These are phyloP conservation scores for Rhizophora mangle DNA, from an alignment of 345 rosid species.

Conservation along the genomic window DNA sequence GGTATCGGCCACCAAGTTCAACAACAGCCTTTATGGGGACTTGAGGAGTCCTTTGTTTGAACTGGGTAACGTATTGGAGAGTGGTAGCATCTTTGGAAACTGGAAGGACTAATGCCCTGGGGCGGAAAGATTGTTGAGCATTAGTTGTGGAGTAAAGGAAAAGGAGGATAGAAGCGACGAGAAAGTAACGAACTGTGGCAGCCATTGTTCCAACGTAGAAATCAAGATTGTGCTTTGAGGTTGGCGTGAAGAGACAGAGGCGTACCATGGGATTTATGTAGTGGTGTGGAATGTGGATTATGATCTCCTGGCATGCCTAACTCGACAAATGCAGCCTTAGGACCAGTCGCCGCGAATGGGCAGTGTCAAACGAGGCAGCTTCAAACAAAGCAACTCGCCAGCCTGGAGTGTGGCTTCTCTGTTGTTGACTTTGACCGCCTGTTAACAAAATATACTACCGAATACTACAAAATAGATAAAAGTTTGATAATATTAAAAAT, in stretches of 20 bases:
- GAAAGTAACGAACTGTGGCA: not conserved
- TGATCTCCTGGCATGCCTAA: too few relatives aligned
- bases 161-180: conserved; percentile 11
- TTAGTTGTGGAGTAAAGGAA: conserved; percentile 18
- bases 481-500: too few relatives aligned
- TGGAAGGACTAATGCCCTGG: conserved; percentile 55
- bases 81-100: conserved; percentile 58
- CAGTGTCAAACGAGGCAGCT: not conserved
- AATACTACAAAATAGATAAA: too few relatives aligned
- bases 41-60: conserved; percentile 57
- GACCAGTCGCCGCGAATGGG: not conserved
- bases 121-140: conserved; percentile 58
- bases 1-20: conserved; percentile 60
- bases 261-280: too few relatives aligned
- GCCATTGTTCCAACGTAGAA: conserved; percentile 12
- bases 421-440: not conserved
- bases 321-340: not conserved
- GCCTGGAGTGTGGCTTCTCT: not conserved
- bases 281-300: too few relatives aligned
- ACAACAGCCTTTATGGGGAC: conserved; percentile 44
- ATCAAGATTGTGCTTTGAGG: too few relatives aligned
- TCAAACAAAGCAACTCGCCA: conserved; percentile 6
- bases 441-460: not conserved
- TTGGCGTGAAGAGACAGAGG: too few relatives aligned
- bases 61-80: conserved; percentile 52